Evolutionary conservation across 768 basidiomycete genomes (phyloP).

Genomic region (Trametes punicea): DNA sequence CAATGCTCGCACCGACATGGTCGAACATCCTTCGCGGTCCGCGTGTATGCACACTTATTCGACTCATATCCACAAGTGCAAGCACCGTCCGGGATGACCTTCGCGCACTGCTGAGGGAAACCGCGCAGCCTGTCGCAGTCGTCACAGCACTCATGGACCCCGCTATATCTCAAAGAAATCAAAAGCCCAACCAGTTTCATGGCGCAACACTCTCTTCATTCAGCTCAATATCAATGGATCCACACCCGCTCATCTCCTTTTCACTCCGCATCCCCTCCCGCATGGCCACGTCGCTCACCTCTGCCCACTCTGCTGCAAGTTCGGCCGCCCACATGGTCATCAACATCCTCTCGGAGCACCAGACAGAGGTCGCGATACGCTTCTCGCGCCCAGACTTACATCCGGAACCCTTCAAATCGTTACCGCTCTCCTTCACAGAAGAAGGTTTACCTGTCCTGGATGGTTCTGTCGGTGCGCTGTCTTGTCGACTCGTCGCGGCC

Average conservation of each 20-base stretch:
- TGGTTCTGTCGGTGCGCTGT: conserved; percentile 64
- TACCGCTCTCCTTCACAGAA: conserved; percentile 39
- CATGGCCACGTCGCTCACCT: conserved; percentile 63
- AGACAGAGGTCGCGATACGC: conserved; percentile 55
- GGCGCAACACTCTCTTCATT: conserved; percentile 95
- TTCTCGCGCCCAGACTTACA: conserved; percentile 75
- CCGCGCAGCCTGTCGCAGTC: conserved; percentile 84
- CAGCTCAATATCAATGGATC: conserved; percentile 87
- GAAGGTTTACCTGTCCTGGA: conserved; percentile 61
- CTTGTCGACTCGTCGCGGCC: conserved; percentile 61
- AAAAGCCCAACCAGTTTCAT: conserved; percentile 46
- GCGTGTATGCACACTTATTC: not conserved
- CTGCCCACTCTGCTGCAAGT: conserved; percentile 24
- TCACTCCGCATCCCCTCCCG: conserved; percentile 87
- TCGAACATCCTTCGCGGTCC: not conserved
- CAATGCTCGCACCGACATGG: not conserved
- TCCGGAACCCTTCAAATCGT: conserved; percentile 51
- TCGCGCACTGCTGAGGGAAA: conserved; percentile 63
- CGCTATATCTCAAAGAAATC: not conserved
- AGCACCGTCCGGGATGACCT: conserved; percentile 31
- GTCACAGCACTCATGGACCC: conserved; percentile 66
- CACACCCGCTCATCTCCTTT: conserved; percentile 84
- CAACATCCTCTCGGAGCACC: conserved; percentile 72
- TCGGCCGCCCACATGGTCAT: conserved; percentile 60
- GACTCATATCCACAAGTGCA: not conserved